Percentiles rank a stretch among this genome's conserved stretches.
phyloP scores from a whole-genome alignment of 345 rosid species.

The Eucalyptus urophylla region DNA sequence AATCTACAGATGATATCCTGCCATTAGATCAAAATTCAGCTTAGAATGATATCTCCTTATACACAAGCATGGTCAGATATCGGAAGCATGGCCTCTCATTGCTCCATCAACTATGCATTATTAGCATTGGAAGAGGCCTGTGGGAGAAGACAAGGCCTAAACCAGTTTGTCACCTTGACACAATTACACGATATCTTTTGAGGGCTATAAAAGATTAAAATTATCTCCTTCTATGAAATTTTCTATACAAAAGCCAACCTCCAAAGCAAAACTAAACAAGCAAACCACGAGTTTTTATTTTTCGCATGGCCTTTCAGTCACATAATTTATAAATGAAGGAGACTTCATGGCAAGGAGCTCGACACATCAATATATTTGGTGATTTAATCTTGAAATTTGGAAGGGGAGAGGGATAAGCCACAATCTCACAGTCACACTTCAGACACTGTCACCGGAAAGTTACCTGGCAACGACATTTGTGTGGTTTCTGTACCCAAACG shows the following conservation, averaged over 20 bases:
- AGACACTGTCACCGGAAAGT: neutral
- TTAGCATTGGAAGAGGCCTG: neutral
- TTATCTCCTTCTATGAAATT: neutral
- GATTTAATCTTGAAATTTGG: neutral
- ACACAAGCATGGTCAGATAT: neutral
- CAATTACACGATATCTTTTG: neutral
- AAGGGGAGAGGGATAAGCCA: neutral
- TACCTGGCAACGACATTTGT: slow-evolving; percentile 85
- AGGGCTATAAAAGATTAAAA: neutral
- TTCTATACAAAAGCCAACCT: neutral
- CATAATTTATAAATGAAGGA: neutral
- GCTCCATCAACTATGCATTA: neutral
- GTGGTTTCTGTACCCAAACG: slow-evolving; percentile 85
- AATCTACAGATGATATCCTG: slow-evolving; percentile 71
- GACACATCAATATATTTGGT: neutral
- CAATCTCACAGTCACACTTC: neutral
- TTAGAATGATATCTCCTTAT: neutral
- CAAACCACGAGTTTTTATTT: neutral
- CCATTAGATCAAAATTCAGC: neutral
- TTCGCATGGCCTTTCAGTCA: neutral
- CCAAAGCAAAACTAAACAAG: neutral
- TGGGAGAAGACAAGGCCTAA: neutral
- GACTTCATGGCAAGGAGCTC: neutral
- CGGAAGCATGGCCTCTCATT: neutral
- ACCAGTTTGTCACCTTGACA: neutral